A percentile compares a stretch with the other conserved stretches of the same genome.
Evolutionary conservation across 192 early-diverging fungal species (phyloP).

Genomic region (Chytriomyces sp.): DNA sequence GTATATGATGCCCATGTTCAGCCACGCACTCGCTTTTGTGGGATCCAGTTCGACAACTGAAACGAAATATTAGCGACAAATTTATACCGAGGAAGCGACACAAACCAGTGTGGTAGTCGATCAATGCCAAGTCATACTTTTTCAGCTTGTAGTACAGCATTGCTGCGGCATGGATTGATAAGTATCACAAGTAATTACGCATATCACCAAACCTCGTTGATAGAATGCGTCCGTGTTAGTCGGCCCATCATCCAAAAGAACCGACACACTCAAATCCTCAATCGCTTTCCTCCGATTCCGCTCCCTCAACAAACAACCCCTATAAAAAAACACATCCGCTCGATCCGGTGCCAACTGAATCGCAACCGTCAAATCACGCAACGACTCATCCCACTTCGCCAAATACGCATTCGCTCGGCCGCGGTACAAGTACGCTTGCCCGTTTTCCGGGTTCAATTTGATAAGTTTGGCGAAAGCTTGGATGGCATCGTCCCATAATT

Average conservation of each 20-base stretch:
- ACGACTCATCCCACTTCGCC: constrained; percentile 52
- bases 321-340: constrained; percentile 49
- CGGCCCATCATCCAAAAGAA: constrained; percentile 52
- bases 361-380: constrained; percentile 54
- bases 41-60: constrained; percentile 54
- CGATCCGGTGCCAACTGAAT: constrained; percentile 52
- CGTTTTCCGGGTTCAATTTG: constrained; percentile 47
- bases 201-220: constrained; percentile 46
- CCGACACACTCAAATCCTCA: constrained; percentile 55
- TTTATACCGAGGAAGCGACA: neutral
- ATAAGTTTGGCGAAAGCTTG: constrained; percentile 55
- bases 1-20: constrained; percentile 56
- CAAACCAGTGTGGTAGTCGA: constrained; percentile 51
- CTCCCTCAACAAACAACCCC: constrained; percentile 55
- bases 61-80: constrained; percentile 5
- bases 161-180: constrained; percentile 24
- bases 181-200: no score
- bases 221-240: constrained; percentile 50
- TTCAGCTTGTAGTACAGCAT: constrained; percentile 53
- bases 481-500: constrained; percentile 58
- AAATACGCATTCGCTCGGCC: constrained; percentile 51
- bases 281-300: constrained; percentile 52
- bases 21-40: constrained; percentile 40
- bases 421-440: constrained; percentile 42
- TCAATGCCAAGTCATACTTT: constrained; percentile 50